Evolutionary conservation across 164 flowering plant species (phyloP), one percentile per base, ranked within the genome.

Genomic region (Chloranthus sessilifolius): DNA sequence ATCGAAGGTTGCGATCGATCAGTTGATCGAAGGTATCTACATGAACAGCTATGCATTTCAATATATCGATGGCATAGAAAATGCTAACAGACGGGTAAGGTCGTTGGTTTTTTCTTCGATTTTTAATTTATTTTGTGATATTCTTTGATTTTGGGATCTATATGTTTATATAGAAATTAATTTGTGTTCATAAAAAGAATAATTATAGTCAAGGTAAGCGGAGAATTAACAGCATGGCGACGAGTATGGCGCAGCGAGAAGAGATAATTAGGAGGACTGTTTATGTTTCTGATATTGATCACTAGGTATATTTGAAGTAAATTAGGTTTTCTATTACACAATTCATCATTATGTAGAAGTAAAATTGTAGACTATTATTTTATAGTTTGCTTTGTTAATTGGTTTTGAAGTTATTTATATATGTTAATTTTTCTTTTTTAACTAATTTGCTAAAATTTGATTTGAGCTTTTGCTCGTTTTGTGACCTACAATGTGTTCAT

Each of bases 281-380:
- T 0, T 90, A 86, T 69, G 94, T 90, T 26, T 84, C 97, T 53
- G 97, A 90, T 57, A 86, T 90, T 65, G 97, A 86, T 69, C 95
- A 84, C 25, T 95, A 84, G 88, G 97, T 84, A 61, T 29, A 26
- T n/a, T n/a, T n/a, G n/a, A n/a, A n/a, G n/a, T n/a, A n/a, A n/a
- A n/a, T n/a, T n/a, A n/a, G n/a, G n/a, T n/a, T n/a, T n/a, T n/a
- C n/a, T n/a, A n/a, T n/a, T n/a, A n/a, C n/a, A n/a, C n/a, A n/a
- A n/a, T n/a, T n/a, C n/a, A n/a, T n/a, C n/a, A n/a, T n/a, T n/a
- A n/a, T n/a, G n/a, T n/a, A n/a, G n/a, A n/a, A n/a, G n/a, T n/a
- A n/a, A n/a, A n/a, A n/a, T n/a, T n/a, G n/a, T n/a, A n/a, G n/a
- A n/a, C n/a, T n/a, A n/a, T n/a, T n/a, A n/a, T n/a, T n/a, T n/a